Evolutionary conservation across 139 green algal genomes (phyloP), one percentile per base, ranked within the genome.

Genomic region (Microglena sp.): DNA sequence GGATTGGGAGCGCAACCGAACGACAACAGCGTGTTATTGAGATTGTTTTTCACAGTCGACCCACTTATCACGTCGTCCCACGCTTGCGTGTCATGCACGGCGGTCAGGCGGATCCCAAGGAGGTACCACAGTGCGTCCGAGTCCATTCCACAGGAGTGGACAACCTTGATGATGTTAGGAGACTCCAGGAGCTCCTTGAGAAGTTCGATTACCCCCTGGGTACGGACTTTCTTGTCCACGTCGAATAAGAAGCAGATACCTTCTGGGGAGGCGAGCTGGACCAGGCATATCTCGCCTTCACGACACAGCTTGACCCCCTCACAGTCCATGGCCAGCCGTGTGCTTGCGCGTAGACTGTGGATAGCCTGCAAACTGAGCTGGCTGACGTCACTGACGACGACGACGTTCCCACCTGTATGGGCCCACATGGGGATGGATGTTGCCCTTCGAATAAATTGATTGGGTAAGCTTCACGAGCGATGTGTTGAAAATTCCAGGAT

Each of bases 111-210:
- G 40, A 50, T 50, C 2, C 8, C 15, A 8, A 28, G 55, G 28
- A 43, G 55, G 29, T 5, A 27, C 43, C 22, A 31, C n/a, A 34
- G 29, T 27, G 28, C 29, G 32, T 33, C 60, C 24, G 31, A 62
- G 15, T 67, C 75, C 26, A 79, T 69, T 0, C 28, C 40, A 21
- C 40, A 24, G 40, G 11, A 11, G 40, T 50, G 40, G 40, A 50
- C 18, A 11, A 50, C 40, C 40, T 50, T 50, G 40, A 50, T 50
- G 15, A 11, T 24, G 15, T 18, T 18, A 11, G 40, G 40, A 50
- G 11, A 11, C 40, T 11, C 40, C 15, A 50, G 40, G 15, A 50
- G 40, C 40, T 44, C 55, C 55, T 40, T 62, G 26, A 62, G 5
- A 27, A 50, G 40, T 18, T 11, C 18, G 18, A 50, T 18, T 18